Conservation (phyloP, 495 filamentous ascomycete species). For the Hypoxylon subgilvum region DNA sequence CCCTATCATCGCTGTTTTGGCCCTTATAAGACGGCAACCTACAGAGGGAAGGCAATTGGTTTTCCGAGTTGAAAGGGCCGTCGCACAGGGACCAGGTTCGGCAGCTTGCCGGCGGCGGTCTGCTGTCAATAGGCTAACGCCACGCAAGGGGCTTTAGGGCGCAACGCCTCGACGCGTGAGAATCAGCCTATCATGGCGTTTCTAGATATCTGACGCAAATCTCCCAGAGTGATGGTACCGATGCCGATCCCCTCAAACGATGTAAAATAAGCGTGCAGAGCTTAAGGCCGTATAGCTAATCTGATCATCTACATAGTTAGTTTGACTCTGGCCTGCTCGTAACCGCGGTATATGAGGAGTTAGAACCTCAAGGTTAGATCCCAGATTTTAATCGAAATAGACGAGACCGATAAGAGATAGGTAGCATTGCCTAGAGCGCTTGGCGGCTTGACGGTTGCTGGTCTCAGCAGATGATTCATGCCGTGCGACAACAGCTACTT, state of each 20-base stretch:
- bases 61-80: slow-evolving; percentile 1
- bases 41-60: slow-evolving; percentile 6
- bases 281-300: neutral
- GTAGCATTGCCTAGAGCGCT: slow-evolving; percentile 9
- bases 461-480: slow-evolving; percentile 9
- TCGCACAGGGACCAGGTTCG: slow-evolving; percentile 16
- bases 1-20: slow-evolving; percentile 1
- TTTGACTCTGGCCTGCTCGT: neutral
- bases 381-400: neutral
- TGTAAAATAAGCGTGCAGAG: too few relatives aligned
- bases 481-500: slow-evolving; percentile 10
- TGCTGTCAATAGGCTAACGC: slow-evolving; percentile 15
- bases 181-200: neutral
- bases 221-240: too few relatives aligned
- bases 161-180: slow-evolving; percentile 10
- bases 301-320: neutral
- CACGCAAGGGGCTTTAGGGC: neutral
- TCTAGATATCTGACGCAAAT: neutral
- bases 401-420: neutral
- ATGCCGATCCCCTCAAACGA: too few relatives aligned
- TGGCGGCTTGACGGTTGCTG: slow-evolving; percentile 11
- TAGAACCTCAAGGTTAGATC: neutral
- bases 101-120: slow-evolving; percentile 15
- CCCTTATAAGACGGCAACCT: slow-evolving; percentile 13
- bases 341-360: neutral